Conservation (phyloP, 139 green algal species). For the Closterium sp. region DNA sequence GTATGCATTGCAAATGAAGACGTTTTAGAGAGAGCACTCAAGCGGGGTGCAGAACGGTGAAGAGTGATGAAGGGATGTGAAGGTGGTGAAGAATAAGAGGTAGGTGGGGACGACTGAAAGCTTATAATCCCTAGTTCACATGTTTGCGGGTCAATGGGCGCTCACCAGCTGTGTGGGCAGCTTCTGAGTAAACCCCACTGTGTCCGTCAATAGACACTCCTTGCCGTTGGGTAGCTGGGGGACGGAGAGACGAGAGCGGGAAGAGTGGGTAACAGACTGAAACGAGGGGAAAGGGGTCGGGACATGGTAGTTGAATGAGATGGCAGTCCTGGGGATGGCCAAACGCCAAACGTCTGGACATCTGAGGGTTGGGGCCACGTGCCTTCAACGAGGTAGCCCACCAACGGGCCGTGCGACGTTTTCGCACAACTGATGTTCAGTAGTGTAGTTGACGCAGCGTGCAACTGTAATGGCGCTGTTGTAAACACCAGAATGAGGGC, state of each 20-base stretch:
- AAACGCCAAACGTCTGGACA: not conserved
- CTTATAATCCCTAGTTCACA: not conserved
- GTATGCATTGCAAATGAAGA: not conserved
- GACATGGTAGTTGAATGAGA: too few species aligned
- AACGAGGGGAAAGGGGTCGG: too few species aligned
- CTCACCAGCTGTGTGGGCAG: conserved; percentile 88
- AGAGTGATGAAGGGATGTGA: not conserved
- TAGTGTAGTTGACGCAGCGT: too few species aligned
- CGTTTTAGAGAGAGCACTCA: not conserved
- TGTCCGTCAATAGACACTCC: conserved; percentile 88
- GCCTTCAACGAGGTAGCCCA: too few species aligned
- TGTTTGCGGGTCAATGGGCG: not conserved
- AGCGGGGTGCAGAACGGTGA: not conserved
- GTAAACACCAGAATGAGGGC: too few species aligned
- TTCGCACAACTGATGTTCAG: too few species aligned
- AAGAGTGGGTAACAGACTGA: too few species aligned
- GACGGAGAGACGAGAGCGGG: too few species aligned
- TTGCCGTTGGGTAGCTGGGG: conserved; percentile 69
- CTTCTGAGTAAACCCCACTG: conserved; percentile 94
- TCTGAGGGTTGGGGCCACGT: not conserved
- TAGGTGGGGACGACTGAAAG: not conserved
- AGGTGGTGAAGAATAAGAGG: not conserved
- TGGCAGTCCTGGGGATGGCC: not conserved
- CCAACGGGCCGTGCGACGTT: too few species aligned
- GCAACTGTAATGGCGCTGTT: too few species aligned